Evolutionary conservation across 176 grass and related monocot genomes (phyloP).

Genomic region (Carex parvula): DNA sequence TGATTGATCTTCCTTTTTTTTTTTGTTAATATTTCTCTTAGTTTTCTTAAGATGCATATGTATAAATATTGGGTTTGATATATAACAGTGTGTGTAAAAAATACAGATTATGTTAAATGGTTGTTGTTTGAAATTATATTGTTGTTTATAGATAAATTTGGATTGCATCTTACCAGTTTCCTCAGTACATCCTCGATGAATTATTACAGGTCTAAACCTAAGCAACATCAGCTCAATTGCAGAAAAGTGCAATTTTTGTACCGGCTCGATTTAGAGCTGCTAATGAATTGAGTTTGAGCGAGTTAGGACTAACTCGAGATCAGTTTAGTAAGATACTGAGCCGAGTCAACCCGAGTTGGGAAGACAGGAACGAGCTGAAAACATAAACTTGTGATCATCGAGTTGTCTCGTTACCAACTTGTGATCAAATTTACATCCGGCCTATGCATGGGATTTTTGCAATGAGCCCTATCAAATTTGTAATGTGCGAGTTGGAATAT

Average conservation of each 20-base stretch:
- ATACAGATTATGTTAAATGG: constrained; percentile 1
- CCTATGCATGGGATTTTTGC: too few species aligned
- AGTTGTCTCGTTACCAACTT: too few species aligned
- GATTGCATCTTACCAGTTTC: neutral
- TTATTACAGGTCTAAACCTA: neutral
- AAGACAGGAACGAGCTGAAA: too few species aligned
- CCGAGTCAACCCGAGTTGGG: too few species aligned
- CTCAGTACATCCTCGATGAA: neutral
- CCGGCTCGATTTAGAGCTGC: neutral
- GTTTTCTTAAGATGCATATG: constrained; percentile 1
- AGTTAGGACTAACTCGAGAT: too few species aligned
- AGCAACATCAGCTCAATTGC: neutral
- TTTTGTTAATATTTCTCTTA: neutral
- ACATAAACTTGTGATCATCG: too few species aligned
- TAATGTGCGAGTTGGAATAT: too few species aligned
- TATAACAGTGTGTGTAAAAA: constrained; percentile 6
- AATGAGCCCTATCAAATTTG: too few species aligned
- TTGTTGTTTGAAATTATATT: neutral
- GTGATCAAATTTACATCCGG: too few species aligned
- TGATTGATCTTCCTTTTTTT: neutral
- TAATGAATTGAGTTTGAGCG: too few species aligned
- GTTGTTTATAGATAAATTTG: constrained; percentile 7
- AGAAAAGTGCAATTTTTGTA: neutral
- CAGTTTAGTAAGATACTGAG: too few species aligned
- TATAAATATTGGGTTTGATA: constrained; percentile 4